Evolutionary conservation across 352 stramenopile genomes (phyloP), one percentile per base, ranked within the genome.

Genomic region (Phytophthora sp.): DNA sequence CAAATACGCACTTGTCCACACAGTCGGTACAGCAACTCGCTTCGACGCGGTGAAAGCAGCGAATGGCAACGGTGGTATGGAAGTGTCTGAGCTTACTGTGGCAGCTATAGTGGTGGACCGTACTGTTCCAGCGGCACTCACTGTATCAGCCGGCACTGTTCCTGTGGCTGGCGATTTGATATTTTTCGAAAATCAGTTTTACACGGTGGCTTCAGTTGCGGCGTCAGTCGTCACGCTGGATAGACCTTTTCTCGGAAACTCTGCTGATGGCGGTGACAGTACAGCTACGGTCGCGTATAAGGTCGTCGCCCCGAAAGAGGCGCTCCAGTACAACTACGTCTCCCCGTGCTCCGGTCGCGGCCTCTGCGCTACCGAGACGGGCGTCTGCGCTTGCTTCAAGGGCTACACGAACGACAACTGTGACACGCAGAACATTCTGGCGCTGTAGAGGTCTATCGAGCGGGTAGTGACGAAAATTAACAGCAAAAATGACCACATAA

Each of bases 341-440:
- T 89, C 81, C 11, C 62, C 72, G 44, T 97, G 90, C 72, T 84
- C 82, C 0, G 84, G 87, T 0, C 83, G 90, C 38, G 89, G 88
- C 2, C 63, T 95, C 21, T 97, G 90, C 59, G 42, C 45, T 4
- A 77, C 58, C 21, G 77, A 88, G 9, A 88, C 73, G 35, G 89
- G 90, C 1, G 50, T 95, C 59, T 97, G 90, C 73, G 63, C 71
- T 15, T 97, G 90, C 72, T 97, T 96, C 76, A 92, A 89, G 65
- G 90, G 90, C 55, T 97, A 96, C 84, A 94, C 87, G 9, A 89
- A 91, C 69, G 85, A 93, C 74, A 91, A 91, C 30, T 93, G 85
- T 66, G 76, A 93, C 69, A 88, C 77, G n/a, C 85, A 93, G 66
- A 93, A 90, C 75, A 88, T 91, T 54, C 54, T 93, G 35, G 85